Conservation (phyloP, 176 grass and related monocot species). For the Oryza officinalis region DNA sequence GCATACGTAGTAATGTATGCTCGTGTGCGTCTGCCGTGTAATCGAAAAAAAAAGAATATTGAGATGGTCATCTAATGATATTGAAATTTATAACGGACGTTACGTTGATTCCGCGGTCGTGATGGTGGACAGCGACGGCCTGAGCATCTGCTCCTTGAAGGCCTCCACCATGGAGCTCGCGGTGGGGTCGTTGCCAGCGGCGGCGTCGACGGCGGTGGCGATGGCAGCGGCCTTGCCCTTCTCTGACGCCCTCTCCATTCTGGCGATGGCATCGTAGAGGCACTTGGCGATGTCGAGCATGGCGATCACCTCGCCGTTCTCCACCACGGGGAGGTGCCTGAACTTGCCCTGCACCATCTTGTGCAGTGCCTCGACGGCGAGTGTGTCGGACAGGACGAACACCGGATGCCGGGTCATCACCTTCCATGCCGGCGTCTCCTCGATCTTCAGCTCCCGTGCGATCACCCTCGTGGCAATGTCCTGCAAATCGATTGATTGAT, state of each 20-base stretch:
- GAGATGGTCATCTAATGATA: no score
- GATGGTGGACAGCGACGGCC: slow-evolving; percentile 62
- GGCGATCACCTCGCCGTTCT: slow-evolving; percentile 88
- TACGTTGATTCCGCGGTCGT: slow-evolving; percentile 56
- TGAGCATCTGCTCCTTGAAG: slow-evolving; percentile 67
- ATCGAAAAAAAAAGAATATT: neutral
- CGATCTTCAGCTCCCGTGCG: slow-evolving; percentile 55
- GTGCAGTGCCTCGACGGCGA: slow-evolving; percentile 69
- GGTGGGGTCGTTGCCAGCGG: neutral
- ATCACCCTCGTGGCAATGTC: slow-evolving; percentile 65
- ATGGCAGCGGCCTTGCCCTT: slow-evolving; percentile 65
- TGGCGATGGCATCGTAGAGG: slow-evolving; percentile 71
- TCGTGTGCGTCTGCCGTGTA: no score
- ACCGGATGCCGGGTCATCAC: slow-evolving; percentile 78
- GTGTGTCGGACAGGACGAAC: slow-evolving; percentile 73
- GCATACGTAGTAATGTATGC: no score
- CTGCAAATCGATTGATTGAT: neutral
- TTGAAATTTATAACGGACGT: neutral
- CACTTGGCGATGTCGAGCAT: slow-evolving; percentile 84
- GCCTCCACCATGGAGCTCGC: slow-evolving; percentile 52
- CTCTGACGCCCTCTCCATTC: slow-evolving; percentile 66
- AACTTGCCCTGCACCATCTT: slow-evolving; percentile 92
- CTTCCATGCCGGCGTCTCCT: slow-evolving; percentile 65
- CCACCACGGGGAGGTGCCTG: slow-evolving; percentile 82
- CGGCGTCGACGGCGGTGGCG: slow-evolving; percentile 35